These are phyloP conservation scores for Candida sonorensis DNA, from an alignment of 805 yeast genomes.

Conservation along the genomic window DNA sequence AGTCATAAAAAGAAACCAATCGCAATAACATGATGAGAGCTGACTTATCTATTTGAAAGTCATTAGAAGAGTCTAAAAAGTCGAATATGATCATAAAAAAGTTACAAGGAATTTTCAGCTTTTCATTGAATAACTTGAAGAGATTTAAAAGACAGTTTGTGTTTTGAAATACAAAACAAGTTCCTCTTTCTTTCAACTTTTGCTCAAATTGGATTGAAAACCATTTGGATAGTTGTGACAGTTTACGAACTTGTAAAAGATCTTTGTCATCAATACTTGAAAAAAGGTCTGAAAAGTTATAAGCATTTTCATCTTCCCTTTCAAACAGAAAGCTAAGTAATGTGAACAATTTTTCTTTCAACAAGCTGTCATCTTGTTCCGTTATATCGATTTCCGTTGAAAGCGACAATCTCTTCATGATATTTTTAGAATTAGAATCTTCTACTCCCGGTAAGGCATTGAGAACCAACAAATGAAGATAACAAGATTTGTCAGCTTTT, in stretches of 20 bases:
- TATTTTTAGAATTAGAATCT: conserved; percentile 30
- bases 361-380: conserved; percentile 5
- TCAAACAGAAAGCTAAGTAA: conserved; percentile 4
- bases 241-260: conserved; percentile 11
- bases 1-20: conserved; percentile 15
- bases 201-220: conserved; percentile 6
- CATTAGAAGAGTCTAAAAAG: conserved; percentile 5
- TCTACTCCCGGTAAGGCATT: conserved; percentile 51
- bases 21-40: conserved; percentile 15
- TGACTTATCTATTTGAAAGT: conserved; percentile 5
- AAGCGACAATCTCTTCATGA: conserved; percentile 22
- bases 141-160: conserved; percentile 8
- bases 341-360: conserved; percentile 5
- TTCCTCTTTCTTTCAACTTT: background rate
- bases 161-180: conserved; percentile 1
- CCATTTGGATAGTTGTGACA: conserved; percentile 7
- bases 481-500: conserved; percentile 42
- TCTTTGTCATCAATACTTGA: conserved; percentile 4
- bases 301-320: background rate
- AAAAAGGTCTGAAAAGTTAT: conserved; percentile 10
- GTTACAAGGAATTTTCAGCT: conserved; percentile 10
- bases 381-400: conserved; percentile 17
- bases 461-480: conserved; percentile 48
- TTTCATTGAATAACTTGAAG: conserved; percentile 13
- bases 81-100: conserved; percentile 12